Evolutionary conservation across 306 rosid species (phyloP).

Genomic region (Fagus sylvatica): DNA sequence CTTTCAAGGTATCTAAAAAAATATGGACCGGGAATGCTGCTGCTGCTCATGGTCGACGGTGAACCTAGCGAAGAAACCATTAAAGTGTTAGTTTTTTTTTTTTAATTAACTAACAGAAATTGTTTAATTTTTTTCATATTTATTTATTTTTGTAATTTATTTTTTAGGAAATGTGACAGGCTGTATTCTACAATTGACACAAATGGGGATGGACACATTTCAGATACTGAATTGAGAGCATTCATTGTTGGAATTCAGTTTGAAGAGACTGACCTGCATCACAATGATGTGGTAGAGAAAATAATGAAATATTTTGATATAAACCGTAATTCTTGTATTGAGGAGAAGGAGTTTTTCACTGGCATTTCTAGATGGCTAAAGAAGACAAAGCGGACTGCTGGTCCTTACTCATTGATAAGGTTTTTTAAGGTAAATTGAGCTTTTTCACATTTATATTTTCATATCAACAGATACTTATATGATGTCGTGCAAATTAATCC

Average conservation of each 20-base stretch:
- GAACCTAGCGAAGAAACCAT: slow-evolving; percentile 63
- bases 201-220: too few species aligned
- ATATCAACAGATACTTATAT: background rate
- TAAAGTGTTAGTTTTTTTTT: too few species aligned
- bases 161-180: slow-evolving; percentile 13
- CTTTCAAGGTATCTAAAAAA: slow-evolving; percentile 69
- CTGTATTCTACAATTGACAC: too few species aligned
- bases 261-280: too few species aligned
- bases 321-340: slow-evolving; percentile 41
- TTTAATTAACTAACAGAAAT: background rate
- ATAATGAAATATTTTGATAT: slow-evolving; percentile 67
- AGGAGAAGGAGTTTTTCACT: slow-evolving; percentile 46
- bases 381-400: slow-evolving; percentile 48
- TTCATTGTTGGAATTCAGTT: too few species aligned
- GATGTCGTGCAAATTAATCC: slow-evolving; percentile 21
- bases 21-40: too few species aligned
- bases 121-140: too few species aligned
- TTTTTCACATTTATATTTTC: background rate
- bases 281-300: too few species aligned
- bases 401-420: slow-evolving; percentile 40
- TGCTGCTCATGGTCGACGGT: too few species aligned
- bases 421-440: slow-evolving; percentile 50
- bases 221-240: too few species aligned
- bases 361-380: slow-evolving; percentile 71
- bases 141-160: slow-evolving; percentile 5